Conservation (phyloP, 345 rosid species). For the Aegle marmelos region DNA sequence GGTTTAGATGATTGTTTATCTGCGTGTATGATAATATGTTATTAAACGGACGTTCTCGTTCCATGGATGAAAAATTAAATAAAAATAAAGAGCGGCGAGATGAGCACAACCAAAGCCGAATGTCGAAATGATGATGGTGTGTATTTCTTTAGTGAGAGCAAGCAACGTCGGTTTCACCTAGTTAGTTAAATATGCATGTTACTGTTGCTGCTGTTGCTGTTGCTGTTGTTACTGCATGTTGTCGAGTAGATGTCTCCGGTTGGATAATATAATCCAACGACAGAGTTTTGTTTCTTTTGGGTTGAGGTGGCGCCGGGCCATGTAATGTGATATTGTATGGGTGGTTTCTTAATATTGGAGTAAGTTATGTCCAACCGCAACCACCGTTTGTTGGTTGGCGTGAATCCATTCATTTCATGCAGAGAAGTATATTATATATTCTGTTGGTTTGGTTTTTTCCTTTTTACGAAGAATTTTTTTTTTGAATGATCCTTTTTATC, state of each 20-base stretch:
- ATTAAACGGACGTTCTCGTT: neutral
- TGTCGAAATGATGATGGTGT: neutral
- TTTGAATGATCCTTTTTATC: neutral
- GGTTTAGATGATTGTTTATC: neutral
- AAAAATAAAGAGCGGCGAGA: neutral
- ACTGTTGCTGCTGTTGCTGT: neutral
- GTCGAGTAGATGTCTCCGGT: neutral
- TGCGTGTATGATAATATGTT: neutral
- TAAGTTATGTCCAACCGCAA: slow-evolving; percentile 21
- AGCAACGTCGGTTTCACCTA: slow-evolving; percentile 23
- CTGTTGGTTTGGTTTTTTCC: neutral
- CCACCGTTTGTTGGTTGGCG: slow-evolving; percentile 15
- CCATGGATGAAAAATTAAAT: neutral
- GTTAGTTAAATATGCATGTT: slow-evolving; percentile 8
- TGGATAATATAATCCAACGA: neutral
- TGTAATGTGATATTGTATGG: neutral
- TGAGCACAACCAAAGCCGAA: neutral
- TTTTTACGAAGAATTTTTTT: neutral
- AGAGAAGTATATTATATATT: neutral
- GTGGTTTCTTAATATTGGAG: neutral
- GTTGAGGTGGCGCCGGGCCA: neutral
- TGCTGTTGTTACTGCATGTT: neutral
- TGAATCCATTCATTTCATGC: neutral
- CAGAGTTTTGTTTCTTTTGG: neutral
- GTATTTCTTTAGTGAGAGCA: neutral